A percentile compares a stretch with the other conserved stretches of the same genome.
Evolutionary conservation across 148 eudicot genomes (phyloP).

Genomic region (Vaccinium corymbosum): DNA sequence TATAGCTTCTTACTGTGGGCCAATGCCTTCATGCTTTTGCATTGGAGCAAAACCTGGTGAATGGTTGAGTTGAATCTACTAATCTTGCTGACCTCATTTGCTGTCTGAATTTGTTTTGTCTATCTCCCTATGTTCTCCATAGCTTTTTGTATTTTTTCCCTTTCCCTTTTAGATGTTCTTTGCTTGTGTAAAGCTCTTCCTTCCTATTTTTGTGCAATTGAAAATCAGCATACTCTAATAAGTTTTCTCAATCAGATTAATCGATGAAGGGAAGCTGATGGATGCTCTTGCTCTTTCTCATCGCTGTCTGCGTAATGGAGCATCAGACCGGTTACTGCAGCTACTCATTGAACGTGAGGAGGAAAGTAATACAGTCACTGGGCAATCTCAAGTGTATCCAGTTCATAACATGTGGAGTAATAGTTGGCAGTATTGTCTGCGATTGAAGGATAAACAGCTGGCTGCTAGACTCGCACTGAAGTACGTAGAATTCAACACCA

Average conservation of each 20-base stretch:
- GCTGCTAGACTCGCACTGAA: conserved; percentile 85
- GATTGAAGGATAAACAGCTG: conserved; percentile 85
- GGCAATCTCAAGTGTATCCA: conserved; percentile 41
- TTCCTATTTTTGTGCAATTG: neutral
- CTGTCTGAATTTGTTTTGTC: neutral
- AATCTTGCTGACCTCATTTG: neutral
- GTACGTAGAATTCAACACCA: conserved; percentile 34
- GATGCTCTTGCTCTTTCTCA: conserved; percentile 99
- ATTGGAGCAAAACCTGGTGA: neutral
- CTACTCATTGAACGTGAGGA: conserved; percentile 77
- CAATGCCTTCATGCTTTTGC: neutral
- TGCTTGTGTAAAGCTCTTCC: neutral
- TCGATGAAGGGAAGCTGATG: conserved; percentile 78
- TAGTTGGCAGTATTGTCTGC: conserved; percentile 94
- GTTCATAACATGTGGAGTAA: conserved; percentile 49
- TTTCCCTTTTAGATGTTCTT: neutral
- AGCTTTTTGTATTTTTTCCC: neutral
- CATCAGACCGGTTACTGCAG: conserved; percentile 78
- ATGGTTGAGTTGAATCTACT: neutral
- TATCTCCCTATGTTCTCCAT: neutral
- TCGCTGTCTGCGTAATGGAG: conserved; percentile 87
- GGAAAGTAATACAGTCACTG: conserved; percentile 35
- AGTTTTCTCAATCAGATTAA: conserved; percentile 43
- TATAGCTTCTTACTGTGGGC: conserved; percentile 8
- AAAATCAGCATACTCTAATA: neutral